Conservation (phyloP, 140 eudicot species). For the Flaveria floridana region DNA sequence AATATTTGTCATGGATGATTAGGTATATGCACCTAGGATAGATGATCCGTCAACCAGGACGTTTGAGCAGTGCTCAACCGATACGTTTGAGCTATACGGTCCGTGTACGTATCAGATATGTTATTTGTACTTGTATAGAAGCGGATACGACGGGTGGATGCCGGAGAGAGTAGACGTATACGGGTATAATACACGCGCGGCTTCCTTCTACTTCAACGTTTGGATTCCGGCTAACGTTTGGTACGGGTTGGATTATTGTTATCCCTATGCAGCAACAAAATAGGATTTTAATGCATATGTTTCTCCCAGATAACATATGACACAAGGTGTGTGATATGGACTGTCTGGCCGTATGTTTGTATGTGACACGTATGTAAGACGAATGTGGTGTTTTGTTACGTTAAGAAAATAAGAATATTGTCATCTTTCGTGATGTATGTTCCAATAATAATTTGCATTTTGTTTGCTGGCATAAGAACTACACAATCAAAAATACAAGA, state of each 20-base stretch:
- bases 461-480: background rate
- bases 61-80: constrained; percentile 74
- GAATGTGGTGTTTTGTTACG: background rate
- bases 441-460: background rate
- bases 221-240: constrained; percentile 51
- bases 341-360: background rate
- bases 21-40: constrained; percentile 85
- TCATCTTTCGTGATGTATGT: background rate
- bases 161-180: constrained; percentile 63
- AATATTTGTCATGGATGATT: background rate
- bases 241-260: constrained; percentile 67
- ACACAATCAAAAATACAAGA: background rate
- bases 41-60: constrained; percentile 69
- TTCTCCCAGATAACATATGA: background rate
- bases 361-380: background rate
- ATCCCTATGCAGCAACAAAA: constrained; percentile 14
- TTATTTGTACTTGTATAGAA: constrained; percentile 70
- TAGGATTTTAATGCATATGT: background rate
- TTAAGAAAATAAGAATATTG: background rate
- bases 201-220: constrained; percentile 55
- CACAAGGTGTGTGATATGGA: background rate
- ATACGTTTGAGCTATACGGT: constrained; percentile 61
- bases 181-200: constrained; percentile 48
- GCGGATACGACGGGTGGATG: constrained; percentile 85
- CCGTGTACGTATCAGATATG: constrained; percentile 79